phyloP scores from a whole-genome alignment of 1,139 yeast genomes.

The Yamadazyma dendronema region DNA sequence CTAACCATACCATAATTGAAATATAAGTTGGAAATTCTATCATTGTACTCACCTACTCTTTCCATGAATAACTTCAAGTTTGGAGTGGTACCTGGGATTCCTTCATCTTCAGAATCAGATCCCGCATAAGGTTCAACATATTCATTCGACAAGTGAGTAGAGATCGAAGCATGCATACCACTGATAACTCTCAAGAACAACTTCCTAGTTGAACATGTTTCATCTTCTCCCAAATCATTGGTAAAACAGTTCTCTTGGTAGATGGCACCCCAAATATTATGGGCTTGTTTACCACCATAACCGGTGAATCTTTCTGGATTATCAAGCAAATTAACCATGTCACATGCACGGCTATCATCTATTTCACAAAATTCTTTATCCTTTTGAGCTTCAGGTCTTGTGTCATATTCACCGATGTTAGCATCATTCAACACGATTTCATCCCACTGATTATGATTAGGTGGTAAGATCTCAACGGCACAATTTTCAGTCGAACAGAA shows the following conservation, averaged over 20 bases:
- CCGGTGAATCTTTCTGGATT: conserved; percentile 98
- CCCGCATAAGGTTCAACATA: conserved; percentile 52
- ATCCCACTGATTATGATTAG: conserved; percentile 55
- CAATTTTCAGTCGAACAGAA: conserved; percentile 93
- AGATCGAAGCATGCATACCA: conserved; percentile 95
- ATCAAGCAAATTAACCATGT: conserved; percentile 78
- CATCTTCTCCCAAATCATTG: conserved; percentile 28
- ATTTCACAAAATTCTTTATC: conserved; percentile 58
- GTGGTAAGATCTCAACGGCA: conserved; percentile 72
- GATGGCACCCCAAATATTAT: conserved; percentile 90
- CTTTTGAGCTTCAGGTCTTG: conserved; percentile 12
- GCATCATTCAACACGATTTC: conserved; percentile 61
- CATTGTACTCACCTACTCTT: conserved; percentile 87
- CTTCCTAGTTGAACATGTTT: conserved; percentile 77
- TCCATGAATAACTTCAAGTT: conserved; percentile 79
- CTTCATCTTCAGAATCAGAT: conserved; percentile 47
- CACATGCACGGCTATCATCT: conserved; percentile 63
- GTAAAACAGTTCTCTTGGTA: conserved; percentile 86
- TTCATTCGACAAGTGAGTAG: conserved; percentile 89
- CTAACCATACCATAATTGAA: conserved; percentile 89
- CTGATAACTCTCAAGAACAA: conserved; percentile 83
- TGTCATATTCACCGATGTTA: conserved; percentile 48
- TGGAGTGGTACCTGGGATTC: conserved; percentile 71
- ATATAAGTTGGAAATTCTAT: conserved; percentile 83
- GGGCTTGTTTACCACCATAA: conserved; percentile 88